Conservation (phyloP, 108 stramenopile genomes). For the Phaeodactylum tricornutum region DNA sequence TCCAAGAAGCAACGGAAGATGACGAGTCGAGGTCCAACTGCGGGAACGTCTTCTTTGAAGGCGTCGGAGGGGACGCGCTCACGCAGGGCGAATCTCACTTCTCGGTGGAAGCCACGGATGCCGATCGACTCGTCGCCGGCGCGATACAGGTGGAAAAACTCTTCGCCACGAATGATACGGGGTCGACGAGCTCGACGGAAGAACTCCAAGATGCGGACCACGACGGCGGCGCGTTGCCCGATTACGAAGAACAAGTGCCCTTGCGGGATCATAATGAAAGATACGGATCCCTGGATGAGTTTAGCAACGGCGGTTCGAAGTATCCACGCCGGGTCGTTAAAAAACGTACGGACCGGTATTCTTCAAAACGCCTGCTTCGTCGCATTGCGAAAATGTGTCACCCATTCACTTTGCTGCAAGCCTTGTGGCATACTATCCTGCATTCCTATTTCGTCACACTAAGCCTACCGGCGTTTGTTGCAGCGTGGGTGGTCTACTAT, state of each 20-base stretch:
- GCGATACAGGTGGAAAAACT: constrained; percentile 1
- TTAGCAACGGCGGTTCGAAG: too few species aligned
- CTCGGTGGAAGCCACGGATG: not conserved
- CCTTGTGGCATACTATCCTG: not conserved
- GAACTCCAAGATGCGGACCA: not conserved
- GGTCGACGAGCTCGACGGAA: not conserved
- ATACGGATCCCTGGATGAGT: too few species aligned
- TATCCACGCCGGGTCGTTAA: not conserved
- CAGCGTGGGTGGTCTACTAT: constrained; percentile 33
- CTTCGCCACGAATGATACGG: not conserved
- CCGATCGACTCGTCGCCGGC: constrained; percentile 5
- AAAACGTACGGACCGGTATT: not conserved
- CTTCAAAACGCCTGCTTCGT: not conserved
- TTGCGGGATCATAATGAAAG: too few species aligned
- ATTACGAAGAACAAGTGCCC: constrained; percentile 2
- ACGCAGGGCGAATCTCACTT: too few species aligned
- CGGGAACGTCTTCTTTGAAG: too few species aligned
- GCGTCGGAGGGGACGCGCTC: too few species aligned
- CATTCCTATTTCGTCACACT: constrained; percentile 5
- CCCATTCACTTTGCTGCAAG: not conserved
- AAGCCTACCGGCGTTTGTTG: constrained; percentile 13
- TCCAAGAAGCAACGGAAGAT: not conserved
- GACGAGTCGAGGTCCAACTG: too few species aligned
- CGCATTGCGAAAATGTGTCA: constrained; percentile 1
- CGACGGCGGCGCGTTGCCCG: not conserved